Percentiles rank a stretch among this genome's conserved stretches.
Conservation (phyloP, 2,329 filamentous ascomycete species). For the Scytalidium sp. region DNA sequence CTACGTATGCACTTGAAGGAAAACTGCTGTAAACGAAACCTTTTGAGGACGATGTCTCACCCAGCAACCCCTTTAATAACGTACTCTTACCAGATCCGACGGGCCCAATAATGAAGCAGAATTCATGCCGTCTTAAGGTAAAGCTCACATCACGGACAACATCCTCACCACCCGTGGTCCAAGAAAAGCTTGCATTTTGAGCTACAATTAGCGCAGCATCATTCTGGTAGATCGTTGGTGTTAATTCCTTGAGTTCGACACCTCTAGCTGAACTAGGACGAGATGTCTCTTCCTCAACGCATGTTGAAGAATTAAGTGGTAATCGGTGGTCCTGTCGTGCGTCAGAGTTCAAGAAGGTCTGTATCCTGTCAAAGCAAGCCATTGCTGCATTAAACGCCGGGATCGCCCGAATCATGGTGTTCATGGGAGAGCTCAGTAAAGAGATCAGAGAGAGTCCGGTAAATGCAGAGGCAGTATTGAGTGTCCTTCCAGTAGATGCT, state of each 20-base stretch:
- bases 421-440: slow-evolving; percentile 35
- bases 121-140: slow-evolving; percentile 9
- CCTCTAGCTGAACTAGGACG: neutral
- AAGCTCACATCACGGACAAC: slow-evolving; percentile 17
- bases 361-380: slow-evolving; percentile 38
- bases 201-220: slow-evolving; percentile 12
- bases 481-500: slow-evolving; percentile 22
- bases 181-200: slow-evolving; percentile 22
- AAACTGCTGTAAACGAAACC: slow-evolving; percentile 20
- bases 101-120: slow-evolving; percentile 27
- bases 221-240: neutral
- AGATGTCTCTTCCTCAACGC: neutral
- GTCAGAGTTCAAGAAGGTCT: slow-evolving; percentile 29
- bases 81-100: slow-evolving; percentile 29
- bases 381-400: slow-evolving; percentile 34
- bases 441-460: slow-evolving; percentile 39
- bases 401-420: slow-evolving; percentile 35
- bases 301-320: slow-evolving; percentile 4
- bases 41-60: slow-evolving; percentile 20
- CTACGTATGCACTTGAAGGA: slow-evolving; percentile 35
- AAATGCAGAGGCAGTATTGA: slow-evolving; percentile 32
- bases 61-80: slow-evolving; percentile 26
- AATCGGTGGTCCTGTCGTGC: slow-evolving; percentile 17
- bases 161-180: slow-evolving; percentile 8
- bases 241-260: slow-evolving; percentile 11